A percentile compares a stretch with the other conserved stretches of the same genome.
These are phyloP conservation scores for Ceriops tagal DNA, from an alignment of 345 rosid species.

Conservation along the genomic window DNA sequence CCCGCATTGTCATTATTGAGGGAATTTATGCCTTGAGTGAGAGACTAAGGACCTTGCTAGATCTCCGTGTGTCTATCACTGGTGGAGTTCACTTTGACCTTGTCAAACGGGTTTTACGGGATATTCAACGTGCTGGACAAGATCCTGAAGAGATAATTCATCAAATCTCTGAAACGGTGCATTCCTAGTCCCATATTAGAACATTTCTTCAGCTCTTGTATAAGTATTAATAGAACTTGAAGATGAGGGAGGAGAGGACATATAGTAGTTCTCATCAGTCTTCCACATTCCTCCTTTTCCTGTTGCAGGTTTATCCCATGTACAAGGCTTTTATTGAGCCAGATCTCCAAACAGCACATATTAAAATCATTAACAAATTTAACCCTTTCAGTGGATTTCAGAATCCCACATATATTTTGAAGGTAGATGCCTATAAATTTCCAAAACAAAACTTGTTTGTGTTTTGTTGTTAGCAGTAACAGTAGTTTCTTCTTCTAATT, in stretches of 20 bases:
- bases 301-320: conserved; percentile 88
- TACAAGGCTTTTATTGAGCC: conserved; percentile 99
- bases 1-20: conserved; percentile 88
- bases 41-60: conserved; percentile 76
- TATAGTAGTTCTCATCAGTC: not conserved
- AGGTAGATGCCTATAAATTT: conserved; percentile 41
- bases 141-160: conserved; percentile 99
- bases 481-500: conserved; percentile 11
- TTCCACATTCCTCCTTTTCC: not conserved
- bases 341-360: conserved; percentile 92
- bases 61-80: conserved; percentile 94
- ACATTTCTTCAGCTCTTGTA: conserved; percentile 1
- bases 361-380: conserved; percentile 90
- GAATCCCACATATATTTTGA: conserved; percentile 88
- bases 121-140: conserved; percentile 96
- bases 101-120: conserved; percentile 91
- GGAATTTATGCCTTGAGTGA: conserved; percentile 95
- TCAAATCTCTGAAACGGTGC: conserved; percentile 96
- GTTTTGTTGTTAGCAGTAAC: not conserved
- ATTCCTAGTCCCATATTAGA: conserved; percentile 19
- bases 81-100: conserved; percentile 98
- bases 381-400: conserved; percentile 98
- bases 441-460: not conserved
- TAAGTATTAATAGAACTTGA: too few relatives aligned
- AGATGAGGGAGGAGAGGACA: too few relatives aligned